phyloP scores from a whole-genome alignment of 1,139 yeast genomes.

The Zygosaccharomyces pseudobailii region DNA sequence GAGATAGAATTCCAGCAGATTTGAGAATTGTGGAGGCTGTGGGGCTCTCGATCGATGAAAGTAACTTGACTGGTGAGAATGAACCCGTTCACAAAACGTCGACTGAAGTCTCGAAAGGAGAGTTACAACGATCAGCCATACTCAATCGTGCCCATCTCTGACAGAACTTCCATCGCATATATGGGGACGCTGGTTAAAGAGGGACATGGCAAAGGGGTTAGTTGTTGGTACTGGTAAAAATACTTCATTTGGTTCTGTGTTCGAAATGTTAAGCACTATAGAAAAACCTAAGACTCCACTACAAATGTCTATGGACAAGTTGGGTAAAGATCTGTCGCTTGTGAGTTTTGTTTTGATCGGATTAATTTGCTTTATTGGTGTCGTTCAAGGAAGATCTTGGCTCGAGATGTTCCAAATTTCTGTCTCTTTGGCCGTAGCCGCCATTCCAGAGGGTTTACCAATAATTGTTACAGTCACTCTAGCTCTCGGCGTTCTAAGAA shows the following conservation, averaged over 20 bases:
- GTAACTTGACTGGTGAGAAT: constrained; percentile 90
- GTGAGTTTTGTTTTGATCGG: constrained; percentile 83
- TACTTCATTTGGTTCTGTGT: constrained; percentile 84
- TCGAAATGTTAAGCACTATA: constrained; percentile 87
- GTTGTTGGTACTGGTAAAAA: constrained; percentile 82
- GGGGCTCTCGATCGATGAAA: constrained; percentile 78
- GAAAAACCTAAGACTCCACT: constrained; percentile 95
- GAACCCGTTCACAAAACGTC: constrained; percentile 65
- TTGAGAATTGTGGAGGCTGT: constrained; percentile 70
- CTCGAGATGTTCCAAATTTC: constrained; percentile 94
- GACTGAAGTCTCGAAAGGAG: constrained; percentile 34
- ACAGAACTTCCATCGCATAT: constrained; percentile 70
- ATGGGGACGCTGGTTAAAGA: constrained; percentile 96
- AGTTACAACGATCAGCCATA: constrained; percentile 31
- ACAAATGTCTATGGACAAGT: constrained; percentile 87
- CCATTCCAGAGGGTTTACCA: constrained; percentile 95
- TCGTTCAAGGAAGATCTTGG: constrained; percentile 86
- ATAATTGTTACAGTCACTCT: constrained; percentile 92
- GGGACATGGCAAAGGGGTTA: constrained; percentile 86
- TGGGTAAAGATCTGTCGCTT: constrained; percentile 80
- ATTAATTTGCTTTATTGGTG: constrained; percentile 75
- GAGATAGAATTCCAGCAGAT: constrained; percentile 94
- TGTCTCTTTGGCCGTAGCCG: constrained; percentile 94
- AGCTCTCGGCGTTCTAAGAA: constrained; percentile 88
- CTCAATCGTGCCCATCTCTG: constrained; percentile 48